phyloP scores from a whole-genome alignment of 306 rosid species.

The Myrica gale region DNA sequence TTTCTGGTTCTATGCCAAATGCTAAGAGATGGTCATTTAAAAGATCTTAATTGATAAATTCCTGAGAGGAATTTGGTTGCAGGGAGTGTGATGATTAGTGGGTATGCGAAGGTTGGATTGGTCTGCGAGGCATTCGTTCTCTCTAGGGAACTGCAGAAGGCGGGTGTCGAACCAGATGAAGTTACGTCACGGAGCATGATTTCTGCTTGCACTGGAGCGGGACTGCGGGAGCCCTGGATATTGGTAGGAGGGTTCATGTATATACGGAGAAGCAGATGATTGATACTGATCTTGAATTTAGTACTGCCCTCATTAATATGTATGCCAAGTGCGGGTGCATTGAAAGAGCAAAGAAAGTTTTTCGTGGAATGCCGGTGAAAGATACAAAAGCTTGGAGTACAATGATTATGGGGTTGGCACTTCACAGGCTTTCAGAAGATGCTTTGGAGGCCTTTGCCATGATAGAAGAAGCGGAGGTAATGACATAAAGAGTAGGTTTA shows the following conservation, averaged over 20 bases:
- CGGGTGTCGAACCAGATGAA: conserved; percentile 28
- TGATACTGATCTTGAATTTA: conserved; percentile 28
- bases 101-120: conserved; percentile 17
- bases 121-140: conserved; percentile 20
- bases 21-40: conserved; percentile 17
- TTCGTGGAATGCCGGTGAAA: conserved; percentile 25
- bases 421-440: too few species aligned
- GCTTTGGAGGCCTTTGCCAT: too few species aligned
- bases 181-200: conserved; percentile 23
- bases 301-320: conserved; percentile 34
- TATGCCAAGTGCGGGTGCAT: conserved; percentile 34
- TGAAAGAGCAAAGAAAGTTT: conserved; percentile 29
- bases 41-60: conserved; percentile 30
- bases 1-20: conserved; percentile 25
- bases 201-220: conserved; percentile 21
- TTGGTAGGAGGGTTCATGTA: conserved; percentile 28
- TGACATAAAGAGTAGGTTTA: too few species aligned
- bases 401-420: conserved; percentile 32
- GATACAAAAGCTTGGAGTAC: conserved; percentile 34
- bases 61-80: conserved; percentile 29
- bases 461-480: too few species aligned
- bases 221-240: conserved; percentile 24
- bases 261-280: conserved; percentile 24
- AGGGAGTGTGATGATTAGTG: conserved; percentile 32
- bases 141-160: conserved; percentile 31